Conservation (phyloP, 495 filamentous ascomycete genomes). For the Penicillium herquei region DNA sequence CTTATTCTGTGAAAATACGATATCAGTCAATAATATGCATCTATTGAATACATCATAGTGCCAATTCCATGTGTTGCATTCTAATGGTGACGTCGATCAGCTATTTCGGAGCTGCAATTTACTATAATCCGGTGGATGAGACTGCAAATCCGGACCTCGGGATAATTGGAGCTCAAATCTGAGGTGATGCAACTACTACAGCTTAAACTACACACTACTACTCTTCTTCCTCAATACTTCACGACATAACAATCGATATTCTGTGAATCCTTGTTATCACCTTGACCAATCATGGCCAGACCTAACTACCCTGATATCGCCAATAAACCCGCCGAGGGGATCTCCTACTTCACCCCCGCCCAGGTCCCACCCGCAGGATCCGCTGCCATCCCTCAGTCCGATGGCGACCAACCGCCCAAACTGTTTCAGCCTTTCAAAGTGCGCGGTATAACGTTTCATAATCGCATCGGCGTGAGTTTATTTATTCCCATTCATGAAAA, state of each 20-base stretch:
- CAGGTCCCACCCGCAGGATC: slow-evolving; percentile 62
- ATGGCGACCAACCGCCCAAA: slow-evolving; percentile 57
- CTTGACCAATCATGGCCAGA: no score
- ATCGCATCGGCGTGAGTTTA: slow-evolving; percentile 17
- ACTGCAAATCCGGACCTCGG: no score
- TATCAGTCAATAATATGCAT: not conserved
- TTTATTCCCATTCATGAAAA: not conserved
- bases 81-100: slow-evolving; percentile 14
- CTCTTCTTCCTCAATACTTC: not conserved
- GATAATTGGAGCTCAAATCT: no score
- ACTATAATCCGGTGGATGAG: slow-evolving; percentile 19
- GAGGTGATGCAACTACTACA: no score
- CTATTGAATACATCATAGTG: not conserved
- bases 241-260: no score
- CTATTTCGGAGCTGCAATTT: not conserved
- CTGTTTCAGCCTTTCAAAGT: slow-evolving; percentile 65
- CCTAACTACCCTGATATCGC: slow-evolving; percentile 23
- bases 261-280: no score
- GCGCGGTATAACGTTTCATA: slow-evolving; percentile 57
- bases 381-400: slow-evolving; percentile 56
- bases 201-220: not conserved
- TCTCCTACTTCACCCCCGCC: slow-evolving; percentile 63
- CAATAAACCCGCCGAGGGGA: slow-evolving; percentile 45
- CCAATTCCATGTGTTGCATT: not conserved
- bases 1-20: not conserved